A percentile compares a stretch with the other conserved stretches of the same genome.
phyloP scores from a whole-genome alignment of 345 rosid genomes.

The Citrus cavaleriei region DNA sequence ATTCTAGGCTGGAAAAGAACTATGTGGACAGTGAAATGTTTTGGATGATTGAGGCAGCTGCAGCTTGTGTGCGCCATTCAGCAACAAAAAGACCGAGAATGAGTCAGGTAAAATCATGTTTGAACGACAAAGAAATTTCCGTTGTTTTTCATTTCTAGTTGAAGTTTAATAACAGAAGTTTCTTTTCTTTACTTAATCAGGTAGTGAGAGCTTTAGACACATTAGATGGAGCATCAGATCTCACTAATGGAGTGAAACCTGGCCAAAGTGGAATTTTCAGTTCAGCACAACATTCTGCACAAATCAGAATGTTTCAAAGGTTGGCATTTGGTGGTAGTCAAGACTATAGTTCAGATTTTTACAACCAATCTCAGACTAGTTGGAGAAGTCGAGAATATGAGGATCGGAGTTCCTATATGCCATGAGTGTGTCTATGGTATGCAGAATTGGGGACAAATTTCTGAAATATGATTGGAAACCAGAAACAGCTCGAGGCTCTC shows the following conservation, averaged over 20 bases:
- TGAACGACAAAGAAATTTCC: neutral
- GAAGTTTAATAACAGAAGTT: neutral
- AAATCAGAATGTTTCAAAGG: slow-evolving; percentile 87
- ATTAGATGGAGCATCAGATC: slow-evolving; percentile 65
- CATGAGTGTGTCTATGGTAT: slow-evolving; percentile 16
- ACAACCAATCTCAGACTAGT: slow-evolving; percentile 63
- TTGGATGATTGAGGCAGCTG: slow-evolving; percentile 95
- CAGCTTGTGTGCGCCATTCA: slow-evolving; percentile 94
- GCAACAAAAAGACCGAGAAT: slow-evolving; percentile 82
- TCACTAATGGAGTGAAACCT: slow-evolving; percentile 87
- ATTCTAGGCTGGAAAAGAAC: slow-evolving; percentile 60
- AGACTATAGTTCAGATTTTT: slow-evolving; percentile 73
- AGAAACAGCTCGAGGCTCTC: slow-evolving; percentile 1
- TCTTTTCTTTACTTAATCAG: slow-evolving; percentile 18
- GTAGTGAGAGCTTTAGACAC: slow-evolving; percentile 88
- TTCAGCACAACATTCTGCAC: slow-evolving; percentile 86
- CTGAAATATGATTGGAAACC: neutral
- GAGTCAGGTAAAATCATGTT: slow-evolving; percentile 65
- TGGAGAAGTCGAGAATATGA: slow-evolving; percentile 66
- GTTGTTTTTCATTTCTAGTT: neutral
- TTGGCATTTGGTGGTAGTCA: slow-evolving; percentile 97
- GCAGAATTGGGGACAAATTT: neutral
- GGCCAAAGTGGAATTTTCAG: slow-evolving; percentile 81
- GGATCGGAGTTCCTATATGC: slow-evolving; percentile 34
- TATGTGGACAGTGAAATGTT: slow-evolving; percentile 73